A percentile compares a stretch with the other conserved stretches of the same genome.
Evolutionary conservation across 768 basidiomycete genomes (phyloP).

Genomic region (Kwoniella mangroviensis): DNA sequence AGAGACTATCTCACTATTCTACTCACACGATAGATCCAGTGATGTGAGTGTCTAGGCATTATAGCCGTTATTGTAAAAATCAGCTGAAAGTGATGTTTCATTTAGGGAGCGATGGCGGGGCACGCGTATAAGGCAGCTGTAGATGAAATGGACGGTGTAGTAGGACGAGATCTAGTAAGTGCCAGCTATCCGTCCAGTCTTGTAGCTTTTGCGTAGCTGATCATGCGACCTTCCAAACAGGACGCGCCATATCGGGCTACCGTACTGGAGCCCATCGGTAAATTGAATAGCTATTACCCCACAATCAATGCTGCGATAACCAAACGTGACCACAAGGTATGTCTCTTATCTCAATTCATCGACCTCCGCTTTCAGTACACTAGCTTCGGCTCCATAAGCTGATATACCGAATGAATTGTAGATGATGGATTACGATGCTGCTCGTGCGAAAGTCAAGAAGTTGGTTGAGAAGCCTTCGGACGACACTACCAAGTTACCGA

Average conservation of each 20-base stretch:
- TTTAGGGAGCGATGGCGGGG: slow-evolving; percentile 92
- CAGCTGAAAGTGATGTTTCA: no score
- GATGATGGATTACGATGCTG: slow-evolving; percentile 94
- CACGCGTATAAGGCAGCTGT: slow-evolving; percentile 95
- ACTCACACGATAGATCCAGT: slow-evolving; percentile 65
- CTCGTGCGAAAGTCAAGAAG: slow-evolving; percentile 86
- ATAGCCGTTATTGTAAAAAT: neutral
- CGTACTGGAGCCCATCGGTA: slow-evolving; percentile 91
- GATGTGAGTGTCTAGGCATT: slow-evolving; percentile 42
- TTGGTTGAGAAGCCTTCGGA: slow-evolving; percentile 88
- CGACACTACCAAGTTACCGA: slow-evolving; percentile 87
- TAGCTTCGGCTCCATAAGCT: neutral
- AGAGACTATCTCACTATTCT: slow-evolving; percentile 91
- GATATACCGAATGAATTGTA: slow-evolving; percentile 51
- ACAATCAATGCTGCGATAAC: slow-evolving; percentile 88
- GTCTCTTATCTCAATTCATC: neutral
- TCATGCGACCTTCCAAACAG: slow-evolving; percentile 59
- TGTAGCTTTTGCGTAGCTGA: slow-evolving; percentile 1
- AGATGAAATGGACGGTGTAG: slow-evolving; percentile 85
- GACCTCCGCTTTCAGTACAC: no score
- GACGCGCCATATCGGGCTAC: slow-evolving; percentile 93
- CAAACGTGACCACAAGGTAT: slow-evolving; percentile 95
- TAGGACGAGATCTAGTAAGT: slow-evolving; percentile 81
- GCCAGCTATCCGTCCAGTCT: slow-evolving; percentile 3
- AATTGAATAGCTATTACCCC: slow-evolving; percentile 94